Evolutionary conservation across 2,329 filamentous ascomycete species (phyloP).

Genomic region (Hypoxylon sp.): DNA sequence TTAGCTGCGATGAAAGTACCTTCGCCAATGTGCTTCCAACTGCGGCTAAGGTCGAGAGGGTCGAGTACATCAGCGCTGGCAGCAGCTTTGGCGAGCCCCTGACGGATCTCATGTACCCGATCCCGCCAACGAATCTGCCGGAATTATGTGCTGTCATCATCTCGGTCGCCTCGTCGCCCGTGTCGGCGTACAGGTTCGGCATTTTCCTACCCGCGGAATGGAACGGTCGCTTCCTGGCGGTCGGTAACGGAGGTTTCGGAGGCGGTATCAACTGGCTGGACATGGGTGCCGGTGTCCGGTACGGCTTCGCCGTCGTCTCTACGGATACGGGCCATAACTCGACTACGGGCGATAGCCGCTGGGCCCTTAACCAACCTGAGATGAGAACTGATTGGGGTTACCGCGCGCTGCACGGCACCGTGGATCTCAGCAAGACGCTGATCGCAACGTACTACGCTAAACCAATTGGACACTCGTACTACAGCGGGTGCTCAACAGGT

Average conservation of each 20-base stretch:
- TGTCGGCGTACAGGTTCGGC: slow-evolving; percentile 57
- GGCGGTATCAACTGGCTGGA: slow-evolving; percentile 57
- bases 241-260: slow-evolving; percentile 59
- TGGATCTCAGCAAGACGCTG: slow-evolving; percentile 63
- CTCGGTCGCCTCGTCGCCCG: slow-evolving; percentile 52
- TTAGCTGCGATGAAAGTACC: slow-evolving; percentile 38
- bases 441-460: slow-evolving; percentile 63
- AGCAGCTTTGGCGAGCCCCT: slow-evolving; percentile 57
- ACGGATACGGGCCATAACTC: slow-evolving; percentile 63
- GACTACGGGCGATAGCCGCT: slow-evolving; percentile 51
- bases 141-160: slow-evolving; percentile 59
- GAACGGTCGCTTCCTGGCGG: slow-evolving; percentile 56
- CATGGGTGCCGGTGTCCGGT: slow-evolving; percentile 53
- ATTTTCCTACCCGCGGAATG: slow-evolving; percentile 58
- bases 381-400: slow-evolving; percentile 57
- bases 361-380: slow-evolving; percentile 59
- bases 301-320: slow-evolving; percentile 60
- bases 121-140: slow-evolving; percentile 57
- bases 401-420: slow-evolving; percentile 63
- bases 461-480: slow-evolving; percentile 65
- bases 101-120: slow-evolving; percentile 55
- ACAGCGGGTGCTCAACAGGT: slow-evolving; percentile 70
- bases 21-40: slow-evolving; percentile 48
- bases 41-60: slow-evolving; percentile 50
- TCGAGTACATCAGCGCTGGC: slow-evolving; percentile 51